phyloP scores from a whole-genome alignment of 768 basidiomycete species.

The Trametes gibbosa region DNA sequence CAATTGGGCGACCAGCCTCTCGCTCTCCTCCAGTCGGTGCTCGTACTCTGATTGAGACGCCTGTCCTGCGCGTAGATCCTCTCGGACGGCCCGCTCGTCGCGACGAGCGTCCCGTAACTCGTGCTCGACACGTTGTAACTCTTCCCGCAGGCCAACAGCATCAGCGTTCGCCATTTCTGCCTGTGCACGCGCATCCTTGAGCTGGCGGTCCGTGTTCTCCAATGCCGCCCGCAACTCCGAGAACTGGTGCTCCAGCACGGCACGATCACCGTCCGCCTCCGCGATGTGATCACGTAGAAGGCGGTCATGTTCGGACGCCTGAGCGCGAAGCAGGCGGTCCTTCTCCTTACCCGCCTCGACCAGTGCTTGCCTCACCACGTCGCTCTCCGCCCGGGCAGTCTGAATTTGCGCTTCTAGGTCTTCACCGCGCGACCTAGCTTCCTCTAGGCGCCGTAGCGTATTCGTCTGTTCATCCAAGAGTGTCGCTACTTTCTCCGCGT shows the following conservation, averaged over 20 bases:
- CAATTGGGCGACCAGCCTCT: slow-evolving; percentile 76
- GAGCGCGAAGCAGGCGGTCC: slow-evolving; percentile 68
- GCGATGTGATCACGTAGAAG: slow-evolving; percentile 83
- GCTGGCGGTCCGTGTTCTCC: slow-evolving; percentile 57
- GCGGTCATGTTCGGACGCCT: slow-evolving; percentile 67
- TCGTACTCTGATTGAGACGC: slow-evolving; percentile 68
- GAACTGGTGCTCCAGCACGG: slow-evolving; percentile 87
- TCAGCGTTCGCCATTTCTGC: slow-evolving; percentile 67
- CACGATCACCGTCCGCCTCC: slow-evolving; percentile 91
- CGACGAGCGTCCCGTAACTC: slow-evolving; percentile 68
- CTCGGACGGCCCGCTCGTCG: slow-evolving; percentile 65
- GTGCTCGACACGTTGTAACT: slow-evolving; percentile 66
- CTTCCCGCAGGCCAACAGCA: slow-evolving; percentile 65
- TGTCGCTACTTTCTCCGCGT: slow-evolving; percentile 57
- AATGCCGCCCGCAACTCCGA: slow-evolving; percentile 64
- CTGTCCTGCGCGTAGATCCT: slow-evolving; percentile 70
- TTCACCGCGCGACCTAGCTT: slow-evolving; percentile 69
- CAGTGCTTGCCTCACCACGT: slow-evolving; percentile 65
- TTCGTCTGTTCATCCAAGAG: slow-evolving; percentile 76
- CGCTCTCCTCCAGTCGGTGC: slow-evolving; percentile 60
- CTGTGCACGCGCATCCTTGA: slow-evolving; percentile 61
- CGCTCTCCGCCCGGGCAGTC: slow-evolving; percentile 67
- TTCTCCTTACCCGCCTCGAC: slow-evolving; percentile 72
- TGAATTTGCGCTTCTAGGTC: slow-evolving; percentile 75
- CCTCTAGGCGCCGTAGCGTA: slow-evolving; percentile 68